Evolutionary conservation across 495 filamentous ascomycete species (phyloP).

Genomic region (Annulohypoxylon maeteangense): DNA sequence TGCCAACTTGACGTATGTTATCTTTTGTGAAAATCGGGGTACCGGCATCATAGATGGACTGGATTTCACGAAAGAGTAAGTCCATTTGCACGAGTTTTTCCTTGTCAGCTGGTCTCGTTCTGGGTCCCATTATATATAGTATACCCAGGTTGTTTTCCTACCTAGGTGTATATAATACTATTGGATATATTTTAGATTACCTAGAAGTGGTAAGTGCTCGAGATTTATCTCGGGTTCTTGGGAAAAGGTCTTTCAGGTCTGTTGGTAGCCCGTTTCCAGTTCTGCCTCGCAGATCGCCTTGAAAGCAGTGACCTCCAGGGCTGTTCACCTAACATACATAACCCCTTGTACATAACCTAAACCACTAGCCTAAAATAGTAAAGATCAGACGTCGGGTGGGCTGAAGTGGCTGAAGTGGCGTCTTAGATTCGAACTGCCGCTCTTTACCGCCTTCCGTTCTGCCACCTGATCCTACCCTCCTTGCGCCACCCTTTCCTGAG

Average conservation of each 20-base stretch:
- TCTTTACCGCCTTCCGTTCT: background rate
- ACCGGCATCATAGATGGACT: slow-evolving; percentile 26
- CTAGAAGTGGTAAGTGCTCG: background rate
- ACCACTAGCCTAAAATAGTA: background rate
- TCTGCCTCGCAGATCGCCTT: background rate
- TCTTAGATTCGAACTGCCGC: background rate
- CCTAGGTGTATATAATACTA: background rate
- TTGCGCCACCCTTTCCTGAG: background rate
- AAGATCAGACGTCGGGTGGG: background rate
- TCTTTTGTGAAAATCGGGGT: slow-evolving; percentile 31
- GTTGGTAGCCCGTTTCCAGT: background rate
- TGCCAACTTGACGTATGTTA: slow-evolving; percentile 23
- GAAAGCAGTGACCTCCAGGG: background rate
- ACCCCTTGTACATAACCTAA: background rate
- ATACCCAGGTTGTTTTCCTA: background rate
- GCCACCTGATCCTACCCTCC: background rate
- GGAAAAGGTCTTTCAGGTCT: background rate
- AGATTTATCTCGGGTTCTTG: background rate
- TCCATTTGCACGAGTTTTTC: background rate
- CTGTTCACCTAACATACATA: background rate
- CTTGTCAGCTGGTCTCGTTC: background rate
- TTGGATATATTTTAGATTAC: background rate
- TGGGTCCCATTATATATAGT: background rate
- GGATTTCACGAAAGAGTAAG: slow-evolving; percentile 18
- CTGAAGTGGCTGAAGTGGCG: background rate